Evolutionary conservation across 2,329 filamentous ascomycete species (phyloP).

Genomic region (Aspergillus fijiensis): DNA sequence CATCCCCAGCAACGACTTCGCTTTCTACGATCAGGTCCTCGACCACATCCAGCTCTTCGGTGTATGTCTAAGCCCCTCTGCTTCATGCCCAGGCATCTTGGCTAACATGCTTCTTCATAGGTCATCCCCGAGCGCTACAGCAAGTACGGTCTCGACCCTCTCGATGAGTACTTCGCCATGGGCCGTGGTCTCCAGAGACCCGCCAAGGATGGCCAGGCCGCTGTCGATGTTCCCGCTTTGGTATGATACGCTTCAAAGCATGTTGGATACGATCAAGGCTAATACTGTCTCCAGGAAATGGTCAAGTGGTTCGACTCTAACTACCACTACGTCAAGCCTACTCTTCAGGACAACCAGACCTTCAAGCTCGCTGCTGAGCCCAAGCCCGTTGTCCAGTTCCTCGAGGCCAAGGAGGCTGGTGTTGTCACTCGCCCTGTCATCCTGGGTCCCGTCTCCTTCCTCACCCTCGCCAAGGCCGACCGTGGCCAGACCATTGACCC

Average conservation of each 20-base stretch:
- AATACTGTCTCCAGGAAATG: constrained; percentile 67
- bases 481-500: constrained; percentile 89
- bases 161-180: constrained; percentile 99
- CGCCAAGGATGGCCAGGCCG: constrained; percentile 51
- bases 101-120: constrained; percentile 47
- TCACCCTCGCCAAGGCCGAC: constrained; percentile 96
- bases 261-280: too few relatives aligned
- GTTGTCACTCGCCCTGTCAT: constrained; percentile 91
- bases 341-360: constrained; percentile 91
- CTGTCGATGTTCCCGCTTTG: constrained; percentile 83
- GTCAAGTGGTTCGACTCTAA: constrained; percentile 99
- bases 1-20: constrained; percentile 99
- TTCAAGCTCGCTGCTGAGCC: constrained; percentile 86
- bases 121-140: constrained; percentile 91
- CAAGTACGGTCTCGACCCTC: constrained; percentile 77
- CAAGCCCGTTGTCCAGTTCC: constrained; percentile 93
- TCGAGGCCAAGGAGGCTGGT: constrained; percentile 96
- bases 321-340: constrained; percentile 99
- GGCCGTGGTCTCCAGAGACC: constrained; percentile 95
- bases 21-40: constrained; percentile 96
- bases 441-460: constrained; percentile 94
- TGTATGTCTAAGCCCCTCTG: constrained; percentile 55
- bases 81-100: constrained; percentile 18
- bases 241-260: constrained; percentile 41
- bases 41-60: constrained; percentile 98